A percentile compares a stretch with the other conserved stretches of the same genome.
Conservation (phyloP, 208 protist species). For the Angomonas ambiguus region DNA sequence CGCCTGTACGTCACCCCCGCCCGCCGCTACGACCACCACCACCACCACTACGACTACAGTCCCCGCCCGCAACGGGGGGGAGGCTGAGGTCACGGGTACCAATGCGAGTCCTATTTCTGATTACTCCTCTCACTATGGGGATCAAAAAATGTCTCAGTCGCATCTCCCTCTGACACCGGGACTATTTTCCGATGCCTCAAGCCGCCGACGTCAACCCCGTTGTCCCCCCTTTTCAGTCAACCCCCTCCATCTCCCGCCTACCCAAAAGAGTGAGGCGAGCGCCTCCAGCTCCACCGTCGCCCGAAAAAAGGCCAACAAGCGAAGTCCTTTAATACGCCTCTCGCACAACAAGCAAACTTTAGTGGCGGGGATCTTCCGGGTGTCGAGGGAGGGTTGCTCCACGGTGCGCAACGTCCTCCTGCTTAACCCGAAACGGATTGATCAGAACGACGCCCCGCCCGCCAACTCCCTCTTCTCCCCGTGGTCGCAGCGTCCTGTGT, state of each 20-base stretch:
- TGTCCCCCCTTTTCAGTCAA: neutral
- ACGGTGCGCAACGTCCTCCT: constrained; percentile 82
- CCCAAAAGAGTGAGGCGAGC: no score
- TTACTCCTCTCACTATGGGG: no score
- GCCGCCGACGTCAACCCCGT: no score
- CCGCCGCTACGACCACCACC: neutral
- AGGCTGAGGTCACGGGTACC: no score
- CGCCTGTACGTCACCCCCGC: neutral
- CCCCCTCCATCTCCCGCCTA: neutral
- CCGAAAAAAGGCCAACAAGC: neutral
- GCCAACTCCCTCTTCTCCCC: neutral
- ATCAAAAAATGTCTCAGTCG: no score
- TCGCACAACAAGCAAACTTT: constrained; percentile 54
- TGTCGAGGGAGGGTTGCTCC: constrained; percentile 66
- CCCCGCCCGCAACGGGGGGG: no score
- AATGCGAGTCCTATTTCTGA: no score
- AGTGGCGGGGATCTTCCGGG: constrained; percentile 66
- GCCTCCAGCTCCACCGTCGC: neutral
- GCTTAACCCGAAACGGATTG: constrained; percentile 48
- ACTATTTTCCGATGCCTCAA: no score
- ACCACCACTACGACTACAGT: neutral
- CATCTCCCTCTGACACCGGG: no score
- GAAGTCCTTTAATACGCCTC: constrained; percentile 33
- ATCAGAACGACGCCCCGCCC: constrained; percentile 7
- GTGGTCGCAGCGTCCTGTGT: neutral